Conservation (phyloP, 148 eudicot species). For the Silene conica region DNA sequence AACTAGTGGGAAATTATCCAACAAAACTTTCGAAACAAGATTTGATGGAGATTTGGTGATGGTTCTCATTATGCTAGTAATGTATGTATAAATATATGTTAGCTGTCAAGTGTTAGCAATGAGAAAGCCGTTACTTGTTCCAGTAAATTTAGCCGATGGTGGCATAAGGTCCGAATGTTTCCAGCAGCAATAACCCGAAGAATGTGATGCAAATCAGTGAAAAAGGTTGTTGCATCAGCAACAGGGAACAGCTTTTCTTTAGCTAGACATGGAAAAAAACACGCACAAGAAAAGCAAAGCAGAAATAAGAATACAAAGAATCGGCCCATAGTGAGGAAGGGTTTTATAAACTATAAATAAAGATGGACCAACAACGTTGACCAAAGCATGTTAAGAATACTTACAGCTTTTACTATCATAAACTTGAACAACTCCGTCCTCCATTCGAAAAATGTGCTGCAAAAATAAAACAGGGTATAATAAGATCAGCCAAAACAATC, state of each 20-base stretch:
- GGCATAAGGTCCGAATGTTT: constrained; percentile 87
- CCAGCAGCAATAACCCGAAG: constrained; percentile 98
- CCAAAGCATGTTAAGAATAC: constrained; percentile 26
- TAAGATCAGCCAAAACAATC: neutral
- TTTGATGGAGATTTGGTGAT: too few relatives aligned
- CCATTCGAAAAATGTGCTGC: constrained; percentile 96
- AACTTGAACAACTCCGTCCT: constrained; percentile 97
- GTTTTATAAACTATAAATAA: constrained; percentile 1
- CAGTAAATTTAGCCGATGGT: constrained; percentile 83
- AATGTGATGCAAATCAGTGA: constrained; percentile 97
- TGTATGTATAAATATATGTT: too few relatives aligned
- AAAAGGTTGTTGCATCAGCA: constrained; percentile 97
- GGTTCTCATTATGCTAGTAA: too few relatives aligned
- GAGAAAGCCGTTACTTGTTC: constrained; percentile 63
- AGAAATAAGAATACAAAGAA: constrained; percentile 15
- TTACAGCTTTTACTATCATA: constrained; percentile 82
- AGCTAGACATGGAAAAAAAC: constrained; percentile 36
- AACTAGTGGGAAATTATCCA: too few relatives aligned
- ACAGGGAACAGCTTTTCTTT: constrained; percentile 81
- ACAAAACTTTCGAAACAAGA: too few relatives aligned
- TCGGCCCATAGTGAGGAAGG: neutral
- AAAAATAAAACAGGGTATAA: constrained; percentile 11
- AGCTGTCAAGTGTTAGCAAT: neutral
- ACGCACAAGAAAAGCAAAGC: neutral
- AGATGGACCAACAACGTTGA: neutral